Conservation (phyloP, 1,139 yeast species). For the Geotrichum aggregatum region DNA sequence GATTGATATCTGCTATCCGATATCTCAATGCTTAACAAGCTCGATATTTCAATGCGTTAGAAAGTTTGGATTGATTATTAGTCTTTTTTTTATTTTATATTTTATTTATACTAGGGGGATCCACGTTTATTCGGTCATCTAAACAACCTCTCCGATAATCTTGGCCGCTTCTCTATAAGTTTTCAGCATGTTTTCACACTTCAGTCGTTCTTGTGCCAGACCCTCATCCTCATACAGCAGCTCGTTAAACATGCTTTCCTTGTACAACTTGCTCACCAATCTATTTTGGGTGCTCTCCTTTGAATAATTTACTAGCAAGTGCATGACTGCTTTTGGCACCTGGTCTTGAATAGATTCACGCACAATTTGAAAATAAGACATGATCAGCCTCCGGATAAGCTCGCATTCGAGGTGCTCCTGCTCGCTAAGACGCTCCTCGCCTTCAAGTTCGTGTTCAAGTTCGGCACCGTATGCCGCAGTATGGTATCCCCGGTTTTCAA, state of each 20-base stretch:
- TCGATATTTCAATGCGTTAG: too few species aligned
- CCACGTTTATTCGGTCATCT: too few species aligned
- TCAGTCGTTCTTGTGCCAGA: conserved; percentile 84
- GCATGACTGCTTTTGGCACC: conserved; percentile 97
- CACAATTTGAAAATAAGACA: conserved; percentile 85
- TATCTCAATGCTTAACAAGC: too few species aligned
- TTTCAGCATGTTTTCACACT: conserved; percentile 73
- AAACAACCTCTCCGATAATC: conserved; percentile 84
- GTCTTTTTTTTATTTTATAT: too few species aligned
- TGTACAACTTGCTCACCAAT: conserved; percentile 84
- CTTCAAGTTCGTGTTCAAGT: conserved; percentile 27
- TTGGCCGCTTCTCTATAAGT: conserved; percentile 88
- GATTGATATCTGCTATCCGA: too few species aligned
- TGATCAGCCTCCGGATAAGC: conserved; percentile 79
- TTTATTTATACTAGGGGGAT: too few species aligned
- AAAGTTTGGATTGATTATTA: too few species aligned
- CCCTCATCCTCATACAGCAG: conserved; percentile 84
- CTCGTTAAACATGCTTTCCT: conserved; percentile 78
- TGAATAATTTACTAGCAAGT: conserved; percentile 79
- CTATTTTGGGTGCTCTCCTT: conserved; percentile 88
- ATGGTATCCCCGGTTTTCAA: too few species aligned
- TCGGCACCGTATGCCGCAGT: conserved; percentile 26
- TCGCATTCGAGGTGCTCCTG: conserved; percentile 94
- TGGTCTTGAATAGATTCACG: conserved; percentile 95
- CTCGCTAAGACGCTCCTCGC: conserved; percentile 51